Percentiles rank a stretch among this genome's conserved stretches.
Conservation (phyloP, 768 basidiomycete genomes). For the Mycena metata region DNA sequence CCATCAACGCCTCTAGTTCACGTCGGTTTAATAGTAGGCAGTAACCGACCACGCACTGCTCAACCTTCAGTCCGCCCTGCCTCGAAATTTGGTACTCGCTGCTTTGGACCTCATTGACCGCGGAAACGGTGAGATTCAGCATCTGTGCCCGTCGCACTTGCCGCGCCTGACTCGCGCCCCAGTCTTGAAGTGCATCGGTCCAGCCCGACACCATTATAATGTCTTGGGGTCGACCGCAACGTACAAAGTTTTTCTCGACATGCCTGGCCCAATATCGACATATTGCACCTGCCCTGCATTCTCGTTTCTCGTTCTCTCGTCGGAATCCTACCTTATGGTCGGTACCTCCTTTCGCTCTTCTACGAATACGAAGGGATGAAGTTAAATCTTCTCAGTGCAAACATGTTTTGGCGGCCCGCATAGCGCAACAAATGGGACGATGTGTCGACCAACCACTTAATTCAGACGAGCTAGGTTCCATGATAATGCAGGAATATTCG, state of each 20-base stretch:
- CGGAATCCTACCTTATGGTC: conserved; percentile 77
- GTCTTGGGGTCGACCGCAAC: conserved; percentile 76
- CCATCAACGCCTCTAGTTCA: not conserved
- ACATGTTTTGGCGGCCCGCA: conserved; percentile 76
- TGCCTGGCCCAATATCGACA: conserved; percentile 55
- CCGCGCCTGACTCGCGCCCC: not conserved
- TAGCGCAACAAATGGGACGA: conserved; percentile 68
- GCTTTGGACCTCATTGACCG: conserved; percentile 85
- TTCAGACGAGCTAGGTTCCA: conserved; percentile 62
- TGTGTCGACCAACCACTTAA: conserved; percentile 64
- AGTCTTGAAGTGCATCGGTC: conserved; percentile 74
- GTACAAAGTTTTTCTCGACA: conserved; percentile 69
- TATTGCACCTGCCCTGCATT: conserved; percentile 87
- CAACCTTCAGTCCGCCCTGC: conserved; percentile 69
- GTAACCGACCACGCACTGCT: conserved; percentile 68
- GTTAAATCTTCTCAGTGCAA: conserved; percentile 77
- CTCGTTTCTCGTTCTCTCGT: conserved; percentile 70
- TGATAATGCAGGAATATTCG: conserved; percentile 55
- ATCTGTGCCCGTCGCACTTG: not conserved
- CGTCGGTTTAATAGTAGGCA: conserved; percentile 33
- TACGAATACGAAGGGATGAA: too few relatives aligned
- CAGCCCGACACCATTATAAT: conserved; percentile 76
- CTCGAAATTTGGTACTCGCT: conserved; percentile 73
- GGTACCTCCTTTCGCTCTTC: conserved; percentile 30
- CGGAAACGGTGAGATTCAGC: conserved; percentile 64